Percentiles rank a stretch among this genome's conserved stretches.
These are phyloP conservation scores for Pinus taeda DNA, from an alignment of 75 land plant genomes.

Conservation along the genomic window DNA sequence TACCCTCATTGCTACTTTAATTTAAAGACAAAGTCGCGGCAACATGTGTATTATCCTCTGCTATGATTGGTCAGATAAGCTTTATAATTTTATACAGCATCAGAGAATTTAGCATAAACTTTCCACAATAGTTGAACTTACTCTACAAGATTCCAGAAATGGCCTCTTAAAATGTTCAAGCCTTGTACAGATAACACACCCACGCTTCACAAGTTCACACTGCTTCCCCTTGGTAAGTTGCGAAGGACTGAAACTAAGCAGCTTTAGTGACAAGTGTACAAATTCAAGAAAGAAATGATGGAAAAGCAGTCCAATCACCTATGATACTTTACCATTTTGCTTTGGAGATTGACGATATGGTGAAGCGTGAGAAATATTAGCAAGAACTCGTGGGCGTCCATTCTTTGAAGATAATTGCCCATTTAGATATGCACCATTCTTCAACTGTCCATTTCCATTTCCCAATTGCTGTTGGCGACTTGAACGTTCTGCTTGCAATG, in stretches of 20 bases:
- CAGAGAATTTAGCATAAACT: constrained; percentile 2
- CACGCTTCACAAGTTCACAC: constrained; percentile 6
- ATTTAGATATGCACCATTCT: constrained; percentile 12
- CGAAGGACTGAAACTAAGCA: neutral
- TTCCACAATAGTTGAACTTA: neutral
- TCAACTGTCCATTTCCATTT: constrained; percentile 17
- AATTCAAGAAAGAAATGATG: constrained; percentile 7
- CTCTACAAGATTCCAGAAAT: constrained; percentile 8
- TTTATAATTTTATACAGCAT: neutral
- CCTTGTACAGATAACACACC: constrained; percentile 1
- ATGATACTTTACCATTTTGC: constrained; percentile 12
- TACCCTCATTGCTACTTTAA: constrained; percentile 5
- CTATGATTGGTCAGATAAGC: neutral
- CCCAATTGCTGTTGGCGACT: constrained; percentile 14
- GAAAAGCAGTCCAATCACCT: neutral
- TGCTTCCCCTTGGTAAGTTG: constrained; percentile 5
- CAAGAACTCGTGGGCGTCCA: constrained; percentile 28
- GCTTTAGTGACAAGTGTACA: constrained; percentile 7
- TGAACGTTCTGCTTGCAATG: constrained; percentile 40
- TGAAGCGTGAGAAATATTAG: constrained; percentile 28
- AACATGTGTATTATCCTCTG: constrained; percentile 3
- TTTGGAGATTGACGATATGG: constrained; percentile 37
- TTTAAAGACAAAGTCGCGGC: constrained; percentile 6
- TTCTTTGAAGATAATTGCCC: constrained; percentile 13
- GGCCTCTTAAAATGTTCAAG: constrained; percentile 5